phyloP scores from a whole-genome alignment of 768 basidiomycete genomes.

The Collybia mongolica region DNA sequence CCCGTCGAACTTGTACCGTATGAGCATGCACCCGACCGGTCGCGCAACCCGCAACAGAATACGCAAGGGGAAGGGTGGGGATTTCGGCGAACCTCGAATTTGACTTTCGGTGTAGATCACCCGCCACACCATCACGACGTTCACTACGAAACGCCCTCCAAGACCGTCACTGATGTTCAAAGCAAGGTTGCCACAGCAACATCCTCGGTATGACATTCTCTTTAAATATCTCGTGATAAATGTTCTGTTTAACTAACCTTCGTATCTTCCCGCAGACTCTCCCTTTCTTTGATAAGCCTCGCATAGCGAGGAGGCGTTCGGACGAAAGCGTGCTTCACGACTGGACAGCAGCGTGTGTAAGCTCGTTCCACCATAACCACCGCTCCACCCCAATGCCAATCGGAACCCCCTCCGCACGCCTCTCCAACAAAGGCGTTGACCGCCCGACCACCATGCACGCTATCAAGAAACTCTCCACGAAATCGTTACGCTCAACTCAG shows the following conservation, averaged over 20 bases:
- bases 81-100: not conserved
- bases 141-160: slow-evolving; percentile 1
- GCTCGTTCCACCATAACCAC: not conserved
- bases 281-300: not conserved
- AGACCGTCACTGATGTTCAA: slow-evolving; percentile 1
- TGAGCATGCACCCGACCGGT: too few species aligned
- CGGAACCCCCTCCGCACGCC: not conserved
- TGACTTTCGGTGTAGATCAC: not conserved
- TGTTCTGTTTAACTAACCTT: not conserved
- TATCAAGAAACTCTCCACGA: slow-evolving; percentile 15
- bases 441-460: slow-evolving; percentile 9
- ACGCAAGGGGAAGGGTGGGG: too few species aligned
- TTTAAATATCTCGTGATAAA: not conserved
- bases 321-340: slow-evolving; percentile 5
- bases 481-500: slow-evolving; percentile 15
- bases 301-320: slow-evolving; percentile 3
- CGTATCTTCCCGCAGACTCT: not conserved
- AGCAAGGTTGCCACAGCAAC: slow-evolving; percentile 14
- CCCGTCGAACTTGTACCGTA: too few species aligned
- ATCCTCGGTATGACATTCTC: slow-evolving; percentile 7
- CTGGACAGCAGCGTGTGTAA: not conserved
- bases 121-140: not conserved
- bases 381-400: not conserved
- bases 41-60: too few species aligned
- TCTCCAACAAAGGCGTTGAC: slow-evolving; percentile 9